Evolutionary conservation across 306 rosid species (phyloP).

Genomic region (Fagus sylvatica): DNA sequence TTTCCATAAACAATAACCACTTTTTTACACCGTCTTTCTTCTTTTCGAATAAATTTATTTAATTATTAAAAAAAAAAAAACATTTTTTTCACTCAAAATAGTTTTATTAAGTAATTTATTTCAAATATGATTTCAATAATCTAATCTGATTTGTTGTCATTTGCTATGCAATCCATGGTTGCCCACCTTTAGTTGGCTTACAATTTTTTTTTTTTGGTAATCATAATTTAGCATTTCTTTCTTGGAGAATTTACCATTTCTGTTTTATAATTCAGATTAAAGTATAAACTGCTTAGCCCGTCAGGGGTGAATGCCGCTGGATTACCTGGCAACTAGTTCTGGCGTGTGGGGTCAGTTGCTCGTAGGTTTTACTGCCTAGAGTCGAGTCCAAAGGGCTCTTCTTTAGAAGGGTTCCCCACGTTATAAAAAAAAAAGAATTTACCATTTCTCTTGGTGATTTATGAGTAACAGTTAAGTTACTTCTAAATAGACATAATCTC

Average conservation of each 20-base stretch:
- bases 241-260: background rate
- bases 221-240: background rate
- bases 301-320: too few relatives aligned
- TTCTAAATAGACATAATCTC: background rate
- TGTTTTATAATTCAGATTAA: too few relatives aligned
- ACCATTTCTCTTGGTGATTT: background rate
- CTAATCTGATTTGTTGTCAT: background rate
- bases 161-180: background rate
- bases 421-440: background rate
- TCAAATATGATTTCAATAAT: too few relatives aligned
- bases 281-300: too few relatives aligned
- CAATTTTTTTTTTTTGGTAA: background rate
- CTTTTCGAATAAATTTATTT: too few relatives aligned
- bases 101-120: background rate
- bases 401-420: too few relatives aligned
- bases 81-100: background rate
- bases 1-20: background rate
- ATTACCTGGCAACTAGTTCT: too few relatives aligned
- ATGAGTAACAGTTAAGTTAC: background rate
- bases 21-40: too few relatives aligned
- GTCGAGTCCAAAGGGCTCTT: too few relatives aligned
- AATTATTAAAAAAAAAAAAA: too few relatives aligned
- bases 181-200: background rate
- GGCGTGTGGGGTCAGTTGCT: too few relatives aligned
- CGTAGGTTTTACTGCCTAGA: too few relatives aligned